Base-by-base conservation (phyloP, 2,329 filamentous ascomycete genomes). In the Coniochaeta hoffmannii region DNA sequence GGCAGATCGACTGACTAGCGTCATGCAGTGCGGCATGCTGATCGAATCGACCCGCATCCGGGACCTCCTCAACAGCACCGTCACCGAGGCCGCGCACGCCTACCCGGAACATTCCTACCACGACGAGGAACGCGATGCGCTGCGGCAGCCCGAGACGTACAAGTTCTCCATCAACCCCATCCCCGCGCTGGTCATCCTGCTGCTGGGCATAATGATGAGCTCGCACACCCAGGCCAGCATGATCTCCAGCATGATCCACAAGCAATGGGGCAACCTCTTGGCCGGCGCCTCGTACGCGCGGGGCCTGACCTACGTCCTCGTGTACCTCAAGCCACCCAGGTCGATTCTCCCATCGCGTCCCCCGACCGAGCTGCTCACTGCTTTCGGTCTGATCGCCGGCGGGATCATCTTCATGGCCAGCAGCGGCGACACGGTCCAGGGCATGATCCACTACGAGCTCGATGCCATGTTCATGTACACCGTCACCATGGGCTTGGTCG, bases 401-500 rank as follows among this genome's bases (percentile, higher is more conserved):
- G 93, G 94, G 6, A 76, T 95, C 49, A 86, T 97, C 55, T 97
- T 97, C 72, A 96, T 97, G 89, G 80, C 89, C 58, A 96, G 90
- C 68, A 88, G 88, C 59, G 81, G 82, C 55, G 90, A 95, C 65
- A 88, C 88, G 0, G 81, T 97, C 26, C 69, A 77, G 10, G 83
- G 85, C n/a, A 89, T 96, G 75, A 86, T 92, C 57, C 79, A 81
- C 56, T 87, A 92, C 66, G 72, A 85, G 4, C 74, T 96, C 15
- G 89, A 96, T 65, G 89, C 89, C 60, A 97, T 96, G 91, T 94
- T 96, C 70, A 83, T 90, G 58, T 96, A 96, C 71, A 96, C 90
- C 0, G 81, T 96, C 32, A 88, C 85, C 10, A 88, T 95, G 82
- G 93, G 92, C 2, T 68, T 95, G 7, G 89, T 90, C 1, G 87